Evolutionary conservation across 2,329 filamentous ascomycete species (phyloP), one percentile per base, ranked within the genome.

Genomic region (Orbilia blumenaviensis): DNA sequence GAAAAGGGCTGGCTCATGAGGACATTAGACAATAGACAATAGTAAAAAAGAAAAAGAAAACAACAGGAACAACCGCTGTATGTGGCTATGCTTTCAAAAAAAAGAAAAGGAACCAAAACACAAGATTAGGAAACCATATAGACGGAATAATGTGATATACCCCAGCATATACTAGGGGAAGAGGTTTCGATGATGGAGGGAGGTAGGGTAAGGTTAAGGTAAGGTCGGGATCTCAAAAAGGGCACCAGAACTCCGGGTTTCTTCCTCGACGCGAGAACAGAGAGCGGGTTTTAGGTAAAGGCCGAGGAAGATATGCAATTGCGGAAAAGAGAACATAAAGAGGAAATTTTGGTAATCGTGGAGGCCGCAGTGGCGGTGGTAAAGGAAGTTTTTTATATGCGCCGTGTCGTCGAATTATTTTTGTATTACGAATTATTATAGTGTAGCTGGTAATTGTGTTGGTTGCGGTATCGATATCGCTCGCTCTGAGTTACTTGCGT

Each of bases 21-120:
- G 56, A 68, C 64, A 67, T 67, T 67, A 68, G 46, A 41, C 41
- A 68, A 68, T 68, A 68, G 32, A 68, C 38, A 67, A 56, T 66
- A 56, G 29, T n/a, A 66, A 66, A 5, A 34, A 9, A 27, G 12
- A 3, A 48, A 60, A 2, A 36, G 34, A 52, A 48, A 46, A 32
- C 12, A 27, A 27, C 56, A 48, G 9, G 10, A 54, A 32, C 50
- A 36, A 52, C 61, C 61, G 61, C 61, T 66, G 27, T 66, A 38
- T 66, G 62, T 54, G 46, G 52, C 46, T 66, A 66, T 54, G 62
- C 62, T 50, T 54, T 21, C 18, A 36, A 52, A 38, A 36, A 36
- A 18, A 34, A n/a, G n/a, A n/a, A n/a, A n/a, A n/a, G n/a, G n/a
- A n/a, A n/a, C n/a, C n/a, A n/a, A 56, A 38, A 25, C 32, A 23